phyloP scores from a whole-genome alignment of 805 yeast genomes.

The Metschnikowia proteae region DNA sequence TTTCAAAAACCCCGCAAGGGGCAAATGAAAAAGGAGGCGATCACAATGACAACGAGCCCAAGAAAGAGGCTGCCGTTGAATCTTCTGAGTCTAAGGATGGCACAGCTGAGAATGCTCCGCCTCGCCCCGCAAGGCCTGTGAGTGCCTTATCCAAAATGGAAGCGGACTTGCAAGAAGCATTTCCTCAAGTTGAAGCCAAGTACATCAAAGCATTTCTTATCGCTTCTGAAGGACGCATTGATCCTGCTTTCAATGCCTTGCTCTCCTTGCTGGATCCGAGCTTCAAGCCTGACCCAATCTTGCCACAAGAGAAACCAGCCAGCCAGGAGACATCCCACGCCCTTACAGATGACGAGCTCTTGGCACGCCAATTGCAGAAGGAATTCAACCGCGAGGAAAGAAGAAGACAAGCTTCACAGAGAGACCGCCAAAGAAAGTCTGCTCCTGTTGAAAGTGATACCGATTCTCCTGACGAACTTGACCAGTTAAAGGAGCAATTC shows the following conservation, averaged over 20 bases:
- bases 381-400: slow-evolving; percentile 48
- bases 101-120: slow-evolving; percentile 25
- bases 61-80: not conserved
- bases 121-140: slow-evolving; percentile 53
- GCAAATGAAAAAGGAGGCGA: not conserved
- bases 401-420: slow-evolving; percentile 25
- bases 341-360: slow-evolving; percentile 63
- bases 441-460: slow-evolving; percentile 19
- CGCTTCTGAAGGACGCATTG: slow-evolving; percentile 78
- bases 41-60: not conserved
- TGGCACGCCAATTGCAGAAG: slow-evolving; percentile 78
- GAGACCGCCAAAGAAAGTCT: slow-evolving; percentile 16
- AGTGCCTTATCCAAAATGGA: slow-evolving; percentile 54
- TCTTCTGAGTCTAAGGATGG: not conserved
- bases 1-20: not conserved
- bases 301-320: slow-evolving; percentile 10
- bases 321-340: slow-evolving; percentile 23
- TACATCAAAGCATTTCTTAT: slow-evolving; percentile 74
- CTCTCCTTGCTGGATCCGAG: slow-evolving; percentile 74
- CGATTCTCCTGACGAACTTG: slow-evolving; percentile 56
- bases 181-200: slow-evolving; percentile 72
- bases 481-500: slow-evolving; percentile 64
- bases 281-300: slow-evolving; percentile 48
- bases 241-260: slow-evolving; percentile 85
- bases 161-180: slow-evolving; percentile 74